Base-by-base conservation (phyloP, 805 yeast genomes). In the Candida fluviatilis region DNA sequence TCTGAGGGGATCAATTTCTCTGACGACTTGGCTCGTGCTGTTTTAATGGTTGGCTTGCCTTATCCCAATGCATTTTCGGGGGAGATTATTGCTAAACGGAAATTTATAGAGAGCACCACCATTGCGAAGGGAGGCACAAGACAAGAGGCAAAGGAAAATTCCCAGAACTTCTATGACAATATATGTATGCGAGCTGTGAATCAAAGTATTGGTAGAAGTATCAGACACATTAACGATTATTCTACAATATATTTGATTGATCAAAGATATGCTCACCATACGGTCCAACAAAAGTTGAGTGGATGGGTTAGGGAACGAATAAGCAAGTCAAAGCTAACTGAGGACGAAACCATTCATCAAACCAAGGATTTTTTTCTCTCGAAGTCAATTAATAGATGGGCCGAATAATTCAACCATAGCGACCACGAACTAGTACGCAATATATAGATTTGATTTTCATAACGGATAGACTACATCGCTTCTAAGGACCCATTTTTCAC, bases 1-100 rank as follows among this genome's bases (percentile, higher is more conserved):
- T 86, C 95, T 0, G 98, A 90, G 58, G 98, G 98, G 4, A 91
- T 90, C 31, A 90, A 90, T 54, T 90, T 91, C 56, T 76, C 90
- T 8, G 91, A 89, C 52, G 79, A 82, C 28, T 62, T 91, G n/a
- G 96, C 96, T 1, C 68, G 97, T 41, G 89, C 86, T 0, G 90
- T 91, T 0, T 65, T 86, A 2, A 82, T 91, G 84, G 68, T 87
- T 10, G 98, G 97, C 0, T 57, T 91, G 28, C 97, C 98, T 2
- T 91, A 75, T 50, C 97, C 98, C 0, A 91, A 89, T 57, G 74
- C 83, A 0, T 75, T 73, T 50, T 81, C 93, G 18, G 95, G 91
- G 31, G 96, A 88, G 47, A 64, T 89, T 48, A 71, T 83, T 18
- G 85, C 95, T 10, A 84, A 78, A 53, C 66, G 80, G 46, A 71